Evolutionary conservation across 768 basidiomycete species (phyloP).

Genomic region (Tephrocybe sp.): DNA sequence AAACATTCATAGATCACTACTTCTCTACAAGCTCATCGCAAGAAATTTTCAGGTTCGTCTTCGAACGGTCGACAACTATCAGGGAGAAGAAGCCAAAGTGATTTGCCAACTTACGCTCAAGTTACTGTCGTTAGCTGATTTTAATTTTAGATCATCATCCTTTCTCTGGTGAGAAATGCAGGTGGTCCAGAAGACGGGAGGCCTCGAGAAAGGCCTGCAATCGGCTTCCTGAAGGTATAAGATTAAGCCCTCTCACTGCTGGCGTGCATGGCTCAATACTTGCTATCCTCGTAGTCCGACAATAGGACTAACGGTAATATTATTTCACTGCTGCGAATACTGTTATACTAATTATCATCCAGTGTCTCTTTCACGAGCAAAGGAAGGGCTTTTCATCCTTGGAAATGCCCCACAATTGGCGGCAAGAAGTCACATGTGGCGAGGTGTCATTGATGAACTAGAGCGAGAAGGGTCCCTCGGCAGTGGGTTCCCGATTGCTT

Average conservation of each 20-base stretch:
- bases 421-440: conserved; percentile 57
- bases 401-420: conserved; percentile 63
- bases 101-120: not conserved
- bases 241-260: not conserved
- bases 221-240: conserved; percentile 74
- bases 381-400: conserved; percentile 71
- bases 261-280: not conserved
- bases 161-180: conserved; percentile 73
- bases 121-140: not conserved
- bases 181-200: conserved; percentile 40
- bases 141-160: conserved; percentile 54
- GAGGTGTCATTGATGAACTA: conserved; percentile 54
- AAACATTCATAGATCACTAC: conserved; percentile 17
- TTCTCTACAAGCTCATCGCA: not conserved
- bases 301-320: conserved; percentile 55
- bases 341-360: conserved; percentile 1
- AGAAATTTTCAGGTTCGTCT: conserved; percentile 55
- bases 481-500: conserved; percentile 53
- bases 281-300: conserved; percentile 37
- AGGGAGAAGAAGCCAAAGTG: conserved; percentile 71
- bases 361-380: conserved; percentile 75
- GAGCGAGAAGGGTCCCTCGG: conserved; percentile 48
- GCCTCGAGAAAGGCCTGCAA: conserved; percentile 39
- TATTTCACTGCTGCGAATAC: not conserved
- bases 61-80: conserved; percentile 78